phyloP scores from a whole-genome alignment of 2,329 filamentous ascomycete genomes.

The Phialemoniopsis sp. region DNA sequence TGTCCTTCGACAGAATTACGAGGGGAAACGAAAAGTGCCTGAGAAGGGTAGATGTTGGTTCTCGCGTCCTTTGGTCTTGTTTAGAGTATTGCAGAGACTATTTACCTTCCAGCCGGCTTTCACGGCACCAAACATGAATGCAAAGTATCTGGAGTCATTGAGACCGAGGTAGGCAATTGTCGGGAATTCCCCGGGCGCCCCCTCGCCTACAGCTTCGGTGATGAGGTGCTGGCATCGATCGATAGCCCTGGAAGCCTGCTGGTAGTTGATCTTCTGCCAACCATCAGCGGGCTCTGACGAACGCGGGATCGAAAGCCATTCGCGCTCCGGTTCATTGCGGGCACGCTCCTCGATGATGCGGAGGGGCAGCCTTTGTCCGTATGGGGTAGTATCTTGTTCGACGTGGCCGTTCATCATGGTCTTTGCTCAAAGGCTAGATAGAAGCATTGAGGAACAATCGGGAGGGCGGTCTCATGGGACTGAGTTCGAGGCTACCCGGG shows the following conservation, averaged over 20 bases:
- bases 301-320: neutral
- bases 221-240: neutral
- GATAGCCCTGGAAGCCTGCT: neutral
- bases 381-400: neutral
- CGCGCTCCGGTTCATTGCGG: neutral
- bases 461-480: too few relatives aligned
- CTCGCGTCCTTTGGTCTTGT: too few relatives aligned
- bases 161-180: neutral
- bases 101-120: constrained; percentile 1
- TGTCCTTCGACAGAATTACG: constrained; percentile 34
- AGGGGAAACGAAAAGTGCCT: constrained; percentile 33
- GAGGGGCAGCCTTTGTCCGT: neutral
- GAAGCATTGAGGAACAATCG: too few relatives aligned
- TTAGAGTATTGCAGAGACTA: too few relatives aligned
- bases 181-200: neutral
- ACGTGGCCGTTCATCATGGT: too few relatives aligned
- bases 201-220: neutral
- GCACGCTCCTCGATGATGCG: neutral
- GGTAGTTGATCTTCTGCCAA: neutral
- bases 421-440: too few relatives aligned
- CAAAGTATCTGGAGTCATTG: neutral
- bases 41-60: too few relatives aligned
- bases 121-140: neutral
- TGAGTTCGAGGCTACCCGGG: too few relatives aligned
- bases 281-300: neutral